phyloP scores from a whole-genome alignment of 2,329 filamentous ascomycete species.

The Exophiala phaeomuriformis region DNA sequence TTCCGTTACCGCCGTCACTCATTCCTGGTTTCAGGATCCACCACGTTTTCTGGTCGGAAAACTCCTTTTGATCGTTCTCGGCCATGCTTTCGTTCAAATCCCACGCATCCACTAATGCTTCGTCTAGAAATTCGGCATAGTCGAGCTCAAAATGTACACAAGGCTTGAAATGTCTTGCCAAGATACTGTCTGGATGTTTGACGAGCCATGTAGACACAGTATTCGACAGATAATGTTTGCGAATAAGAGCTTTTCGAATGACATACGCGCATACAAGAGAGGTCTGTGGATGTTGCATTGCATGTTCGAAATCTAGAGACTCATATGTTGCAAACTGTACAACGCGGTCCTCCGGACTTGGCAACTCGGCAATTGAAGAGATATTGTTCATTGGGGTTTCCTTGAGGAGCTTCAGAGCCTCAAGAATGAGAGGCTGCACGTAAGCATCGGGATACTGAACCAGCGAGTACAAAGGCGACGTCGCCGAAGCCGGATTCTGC shows the following conservation, averaged over 20 bases:
- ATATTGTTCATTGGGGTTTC: slow-evolving; percentile 50
- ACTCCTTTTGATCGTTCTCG: slow-evolving; percentile 50
- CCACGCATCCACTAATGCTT: slow-evolving; percentile 82
- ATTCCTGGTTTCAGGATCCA: slow-evolving; percentile 98
- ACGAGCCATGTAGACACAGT: slow-evolving; percentile 79
- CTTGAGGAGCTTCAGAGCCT: slow-evolving; percentile 61
- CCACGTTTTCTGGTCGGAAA: slow-evolving; percentile 59
- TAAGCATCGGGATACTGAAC: slow-evolving; percentile 83
- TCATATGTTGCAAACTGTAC: slow-evolving; percentile 86
- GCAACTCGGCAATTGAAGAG: slow-evolving; percentile 43
- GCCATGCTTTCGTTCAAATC: slow-evolving; percentile 74
- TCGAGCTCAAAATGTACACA: slow-evolving; percentile 88
- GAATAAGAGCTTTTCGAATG: slow-evolving; percentile 90
- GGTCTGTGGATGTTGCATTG: slow-evolving; percentile 53
- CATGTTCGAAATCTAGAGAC: slow-evolving; percentile 72
- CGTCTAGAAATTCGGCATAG: slow-evolving; percentile 93
- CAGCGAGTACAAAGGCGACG: slow-evolving; percentile 55
- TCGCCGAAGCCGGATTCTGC: background rate
- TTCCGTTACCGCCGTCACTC: slow-evolving; percentile 93
- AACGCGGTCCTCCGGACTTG: slow-evolving; percentile 42
- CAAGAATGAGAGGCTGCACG: slow-evolving; percentile 75
- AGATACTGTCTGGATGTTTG: slow-evolving; percentile 67
- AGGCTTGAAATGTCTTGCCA: slow-evolving; percentile 65
- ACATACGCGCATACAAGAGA: slow-evolving; percentile 81
- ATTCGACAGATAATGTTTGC: slow-evolving; percentile 85